These are phyloP conservation scores for Chrysochromulina parva DNA, from an alignment of 78 protist genomes.

Conservation along the genomic window DNA sequence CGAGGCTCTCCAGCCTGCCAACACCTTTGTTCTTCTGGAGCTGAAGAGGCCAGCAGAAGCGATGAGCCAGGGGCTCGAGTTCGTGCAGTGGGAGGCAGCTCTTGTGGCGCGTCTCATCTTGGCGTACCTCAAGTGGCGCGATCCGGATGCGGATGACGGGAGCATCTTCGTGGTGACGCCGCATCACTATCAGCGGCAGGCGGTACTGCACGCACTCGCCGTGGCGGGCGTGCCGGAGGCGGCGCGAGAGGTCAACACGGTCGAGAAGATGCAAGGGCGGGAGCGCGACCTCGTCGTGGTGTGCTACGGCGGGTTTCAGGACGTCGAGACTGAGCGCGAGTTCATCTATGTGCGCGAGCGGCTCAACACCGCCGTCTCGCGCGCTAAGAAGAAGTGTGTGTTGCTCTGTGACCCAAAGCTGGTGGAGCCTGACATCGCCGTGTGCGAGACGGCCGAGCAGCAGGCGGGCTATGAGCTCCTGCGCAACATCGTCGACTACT, in stretches of 20 bases:
- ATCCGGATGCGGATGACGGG: neutral
- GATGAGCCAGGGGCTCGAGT: neutral
- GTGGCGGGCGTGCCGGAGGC: neutral
- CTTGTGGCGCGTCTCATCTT: neutral
- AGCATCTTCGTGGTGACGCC: neutral
- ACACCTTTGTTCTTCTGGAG: neutral
- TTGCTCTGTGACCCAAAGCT: neutral
- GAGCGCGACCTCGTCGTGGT: neutral
- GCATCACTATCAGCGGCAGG: neutral
- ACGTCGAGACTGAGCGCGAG: neutral
- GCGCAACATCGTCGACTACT: neutral
- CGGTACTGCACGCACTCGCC: neutral
- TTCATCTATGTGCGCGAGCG: neutral
- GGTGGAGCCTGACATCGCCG: neutral
- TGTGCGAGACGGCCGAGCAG: neutral
- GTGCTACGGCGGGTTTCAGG: neutral
- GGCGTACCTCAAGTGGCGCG: neutral
- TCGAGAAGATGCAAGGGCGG: slow-evolving; percentile 12
- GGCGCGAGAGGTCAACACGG: neutral
- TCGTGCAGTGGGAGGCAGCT: neutral
- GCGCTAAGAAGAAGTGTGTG: neutral
- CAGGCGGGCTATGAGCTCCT: neutral
- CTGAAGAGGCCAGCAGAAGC: neutral
- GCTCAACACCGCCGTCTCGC: neutral
- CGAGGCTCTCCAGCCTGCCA: neutral